phyloP scores from a whole-genome alignment of 2,329 filamentous ascomycete genomes.

The Aureobasidium sp. region DNA sequence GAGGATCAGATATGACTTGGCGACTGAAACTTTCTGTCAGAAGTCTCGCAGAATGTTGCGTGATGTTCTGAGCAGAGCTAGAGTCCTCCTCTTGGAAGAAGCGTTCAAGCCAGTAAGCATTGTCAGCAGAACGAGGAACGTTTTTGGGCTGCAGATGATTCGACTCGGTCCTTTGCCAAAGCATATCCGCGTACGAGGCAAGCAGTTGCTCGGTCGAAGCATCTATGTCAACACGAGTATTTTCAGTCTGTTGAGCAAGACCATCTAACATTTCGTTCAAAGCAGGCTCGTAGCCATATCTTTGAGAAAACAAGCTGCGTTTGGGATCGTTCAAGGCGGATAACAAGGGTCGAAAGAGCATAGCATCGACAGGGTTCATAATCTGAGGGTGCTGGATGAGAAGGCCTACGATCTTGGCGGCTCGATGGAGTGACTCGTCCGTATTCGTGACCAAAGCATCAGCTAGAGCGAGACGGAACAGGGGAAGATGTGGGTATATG shows the following conservation, averaged over 20 bases:
- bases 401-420: constrained; percentile 6
- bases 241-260: not conserved
- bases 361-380: constrained; percentile 10
- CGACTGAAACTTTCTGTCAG: not conserved
- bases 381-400: constrained; percentile 6
- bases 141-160: not conserved
- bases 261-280: not conserved
- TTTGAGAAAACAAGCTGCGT: not conserved
- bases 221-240: not conserved
- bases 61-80: not conserved
- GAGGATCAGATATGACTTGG: not conserved
- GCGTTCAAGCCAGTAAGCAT: not conserved
- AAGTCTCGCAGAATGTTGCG: not conserved
- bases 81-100: not conserved
- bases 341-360: constrained; percentile 13
- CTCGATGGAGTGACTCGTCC: constrained; percentile 13
- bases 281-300: not conserved
- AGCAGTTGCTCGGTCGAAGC: constrained; percentile 1
- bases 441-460: constrained; percentile 9
- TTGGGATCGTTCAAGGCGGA: constrained; percentile 4
- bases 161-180: constrained; percentile 4
- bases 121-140: not conserved
- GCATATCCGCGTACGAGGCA: constrained; percentile 7
- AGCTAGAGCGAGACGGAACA: constrained; percentile 12
- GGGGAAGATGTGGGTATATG: constrained; percentile 13